phyloP scores from a whole-genome alignment of 2,329 filamentous ascomycete genomes.

The Paraconiothyrium brasiliense region DNA sequence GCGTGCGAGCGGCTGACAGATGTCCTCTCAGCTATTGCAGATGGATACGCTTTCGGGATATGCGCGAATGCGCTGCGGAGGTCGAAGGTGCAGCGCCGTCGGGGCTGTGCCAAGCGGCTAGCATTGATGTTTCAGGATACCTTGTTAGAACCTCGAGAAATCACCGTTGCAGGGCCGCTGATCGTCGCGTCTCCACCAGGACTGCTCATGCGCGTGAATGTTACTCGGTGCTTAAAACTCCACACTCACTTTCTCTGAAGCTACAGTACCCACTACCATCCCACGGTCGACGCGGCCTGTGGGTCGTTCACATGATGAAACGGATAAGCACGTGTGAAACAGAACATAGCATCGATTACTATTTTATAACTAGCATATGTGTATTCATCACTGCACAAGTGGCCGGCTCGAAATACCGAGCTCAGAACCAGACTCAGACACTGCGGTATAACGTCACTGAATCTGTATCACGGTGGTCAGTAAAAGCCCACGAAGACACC shows the following conservation, averaged over 20 bases:
- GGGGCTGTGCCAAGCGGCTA: constrained; percentile 36
- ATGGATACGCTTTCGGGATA: neutral
- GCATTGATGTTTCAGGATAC: constrained; percentile 36
- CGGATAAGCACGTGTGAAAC: neutral
- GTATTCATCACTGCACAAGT: neutral
- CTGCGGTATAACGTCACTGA: neutral
- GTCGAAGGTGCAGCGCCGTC: constrained; percentile 14
- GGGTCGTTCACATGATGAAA: neutral
- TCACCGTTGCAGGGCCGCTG: neutral
- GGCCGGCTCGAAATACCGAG: neutral
- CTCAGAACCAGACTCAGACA: neutral
- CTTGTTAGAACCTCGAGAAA: constrained; percentile 4
- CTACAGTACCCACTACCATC: neutral
- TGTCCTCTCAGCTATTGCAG: constrained; percentile 15
- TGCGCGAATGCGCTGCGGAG: constrained; percentile 9
- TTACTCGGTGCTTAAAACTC: neutral
- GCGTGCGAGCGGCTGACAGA: constrained; percentile 27
- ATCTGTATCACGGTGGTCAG: constrained; percentile 26
- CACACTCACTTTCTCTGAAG: neutral
- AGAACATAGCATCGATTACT: neutral
- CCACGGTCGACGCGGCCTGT: constrained; percentile 3
- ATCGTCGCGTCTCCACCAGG: neutral
- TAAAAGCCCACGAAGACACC: constrained; percentile 6
- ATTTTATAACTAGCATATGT: constrained; percentile 5
- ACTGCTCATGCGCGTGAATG: neutral